Conservation (phyloP, 2,329 filamentous ascomycete genomes). For the Rhexocercosporidium sp. region DNA sequence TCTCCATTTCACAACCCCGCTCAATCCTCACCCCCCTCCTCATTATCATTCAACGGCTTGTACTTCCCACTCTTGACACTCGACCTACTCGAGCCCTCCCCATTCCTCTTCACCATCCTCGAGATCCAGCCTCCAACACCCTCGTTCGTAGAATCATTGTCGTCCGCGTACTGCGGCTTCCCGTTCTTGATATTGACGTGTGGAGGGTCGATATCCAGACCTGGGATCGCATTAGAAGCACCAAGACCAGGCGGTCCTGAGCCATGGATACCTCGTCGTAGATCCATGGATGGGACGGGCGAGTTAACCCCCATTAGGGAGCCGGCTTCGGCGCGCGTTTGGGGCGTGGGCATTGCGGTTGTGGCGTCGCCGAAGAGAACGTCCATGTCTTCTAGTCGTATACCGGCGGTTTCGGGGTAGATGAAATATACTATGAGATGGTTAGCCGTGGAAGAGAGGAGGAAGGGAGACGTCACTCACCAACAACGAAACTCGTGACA, state of each 20-base stretch:
- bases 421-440: constrained; percentile 83
- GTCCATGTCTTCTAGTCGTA: constrained; percentile 97
- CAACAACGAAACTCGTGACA: constrained; percentile 91
- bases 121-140: constrained; percentile 74
- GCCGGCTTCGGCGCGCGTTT: constrained; percentile 78
- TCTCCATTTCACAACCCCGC: neutral
- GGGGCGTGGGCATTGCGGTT: constrained; percentile 80
- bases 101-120: constrained; percentile 64
- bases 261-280: constrained; percentile 58
- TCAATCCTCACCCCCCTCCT: constrained; percentile 41
- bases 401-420: constrained; percentile 95
- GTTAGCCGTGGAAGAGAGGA: neutral
- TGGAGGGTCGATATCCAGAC: constrained; percentile 81
- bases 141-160: constrained; percentile 45
- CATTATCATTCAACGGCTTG: constrained; percentile 49
- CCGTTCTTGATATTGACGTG: constrained; percentile 58
- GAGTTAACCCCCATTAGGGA: constrained; percentile 80
- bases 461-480: constrained; percentile 60
- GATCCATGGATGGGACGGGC: constrained; percentile 78
- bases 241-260: constrained; percentile 49
- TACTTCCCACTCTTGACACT: constrained; percentile 38
- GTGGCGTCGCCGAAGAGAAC: constrained; percentile 91
- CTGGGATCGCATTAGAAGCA: constrained; percentile 74
- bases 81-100: constrained; percentile 39
- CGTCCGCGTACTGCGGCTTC: constrained; percentile 50